Evolutionary conservation across 352 stramenopile genomes (phyloP), one percentile per base, ranked within the genome.

Genomic region (Albugo candida): DNA sequence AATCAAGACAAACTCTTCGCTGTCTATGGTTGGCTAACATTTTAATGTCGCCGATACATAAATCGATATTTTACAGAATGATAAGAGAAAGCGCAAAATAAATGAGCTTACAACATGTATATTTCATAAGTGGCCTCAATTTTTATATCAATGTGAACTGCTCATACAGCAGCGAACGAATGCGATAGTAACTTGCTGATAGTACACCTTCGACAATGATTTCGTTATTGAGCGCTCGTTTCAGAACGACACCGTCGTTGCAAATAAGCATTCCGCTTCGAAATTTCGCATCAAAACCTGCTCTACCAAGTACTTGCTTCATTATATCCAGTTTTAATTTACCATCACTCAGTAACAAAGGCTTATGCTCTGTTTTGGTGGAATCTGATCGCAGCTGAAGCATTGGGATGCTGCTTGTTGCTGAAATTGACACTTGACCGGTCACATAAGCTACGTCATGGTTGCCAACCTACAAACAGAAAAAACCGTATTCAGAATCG

Each of bases 261-360:
- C 80, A 92, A 10, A 92, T 71, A 19, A 92, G 59, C 80, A 89
- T 92, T 42, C 80, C 77, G 11, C 80, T 72, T n/a, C 72, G 75
- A 50, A 89, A 91, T 50, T 91, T 92, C 57, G 77, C 80, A 52
- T 92, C 79, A 60, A 89, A 92, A 0, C 77, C 80, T 11, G 77
- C 75, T 42, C 85, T 86, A 36, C 71, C 73, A 27, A 92, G 59
- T 47, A 91, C 68, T 53, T 89, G 76, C 58, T 91, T 89, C 77
- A 92, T 88, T 51, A 87, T 65, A 51, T 88, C 75, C 49, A 92
- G 62, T 59, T 88, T 92, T 59, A 91, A 76, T 61, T 91, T 91
- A 60, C 77, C 80, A 41, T 92, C 76, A 45, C 74, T 89, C 42
- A 92, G 63, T 45, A 89, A 51, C 39, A 92, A 83, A 12, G 79